Evolutionary conservation across 2,329 filamentous ascomycete species (phyloP), one percentile per base, ranked within the genome.

Genomic region (Alternaria sp.): DNA sequence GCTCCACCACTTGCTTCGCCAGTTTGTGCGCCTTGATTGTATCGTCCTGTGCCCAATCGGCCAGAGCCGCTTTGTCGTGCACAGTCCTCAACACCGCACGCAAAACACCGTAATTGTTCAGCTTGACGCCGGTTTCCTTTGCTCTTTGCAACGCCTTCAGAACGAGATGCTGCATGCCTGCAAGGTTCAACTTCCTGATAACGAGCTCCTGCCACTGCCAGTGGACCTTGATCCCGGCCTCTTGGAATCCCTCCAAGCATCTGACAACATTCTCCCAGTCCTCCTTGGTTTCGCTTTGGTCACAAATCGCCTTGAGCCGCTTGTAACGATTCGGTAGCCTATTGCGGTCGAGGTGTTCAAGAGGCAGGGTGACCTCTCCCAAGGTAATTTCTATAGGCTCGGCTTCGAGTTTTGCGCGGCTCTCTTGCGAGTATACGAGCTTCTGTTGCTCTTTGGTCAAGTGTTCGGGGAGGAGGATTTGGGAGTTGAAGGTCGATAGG

Each of bases 401-500:
- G 25, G 75, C 79, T 53, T 80, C 74, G 37, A 85, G 79, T 43
- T 78, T 77, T 47, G 80, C 71, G n/a, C 74, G 74, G 73, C 81
- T 75, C 37, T 81, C 78, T 18, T 75, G 63, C 49, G 73, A 71
- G 75, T 80, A 84, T 66, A 85, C 80, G 28, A 85, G 78, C 61
- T 78, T 74, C 28, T 76, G 70, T 66, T 85, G 82, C 43, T 76
- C 75, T 15, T 70, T 65, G 61, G 75, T 79, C 56, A 86, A 79
- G 70, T 83, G 80, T 7, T 60, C 59, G 14, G 83, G 83, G 21
- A 85, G 77, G 61, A 85, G 78, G 68, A 84, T 71, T 55, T 81
- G 81, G 49, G 74, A 75, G 65, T 84, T 83, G 56, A 84, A 72
- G 10, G 66, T 75, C 6, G 73, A 66, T 61, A 85, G 80, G 37